Conservation (phyloP, 2,329 filamentous ascomycete species). For the Simplicillium sp. region DNA sequence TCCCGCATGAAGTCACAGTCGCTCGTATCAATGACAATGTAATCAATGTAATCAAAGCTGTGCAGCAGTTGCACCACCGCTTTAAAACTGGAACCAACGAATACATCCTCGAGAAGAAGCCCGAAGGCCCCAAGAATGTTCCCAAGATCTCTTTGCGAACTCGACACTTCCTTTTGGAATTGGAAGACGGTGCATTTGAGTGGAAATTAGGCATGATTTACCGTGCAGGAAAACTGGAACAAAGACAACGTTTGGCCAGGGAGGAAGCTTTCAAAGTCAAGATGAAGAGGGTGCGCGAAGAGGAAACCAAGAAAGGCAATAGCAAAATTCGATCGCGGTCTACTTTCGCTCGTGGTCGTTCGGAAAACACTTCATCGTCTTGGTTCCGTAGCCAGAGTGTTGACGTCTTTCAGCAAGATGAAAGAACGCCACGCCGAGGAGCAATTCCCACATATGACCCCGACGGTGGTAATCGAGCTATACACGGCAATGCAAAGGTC, state of each 20-base stretch:
- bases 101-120: constrained; percentile 76
- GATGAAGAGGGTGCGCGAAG: constrained; percentile 68
- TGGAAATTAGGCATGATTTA: constrained; percentile 97
- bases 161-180: constrained; percentile 76
- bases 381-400: constrained; percentile 46
- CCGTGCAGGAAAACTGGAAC: constrained; percentile 76
- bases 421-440: constrained; percentile 23
- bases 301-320: constrained; percentile 47
- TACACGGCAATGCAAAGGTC: constrained; percentile 65
- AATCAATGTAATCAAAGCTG: constrained; percentile 77
- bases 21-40: constrained; percentile 91
- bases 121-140: constrained; percentile 76
- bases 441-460: constrained; percentile 65
- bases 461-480: constrained; percentile 53
- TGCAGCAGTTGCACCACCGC: constrained; percentile 84
- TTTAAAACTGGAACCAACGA: constrained; percentile 83
- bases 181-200: constrained; percentile 94
- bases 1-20: constrained; percentile 86
- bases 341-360: constrained; percentile 27
- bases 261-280: constrained; percentile 88
- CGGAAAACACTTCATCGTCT: constrained; percentile 18
- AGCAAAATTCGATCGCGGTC: constrained; percentile 48
- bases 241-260: constrained; percentile 78
- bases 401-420: constrained; percentile 28
- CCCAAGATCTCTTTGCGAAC: constrained; percentile 78